These are phyloP conservation scores for Serendipita indica DNA, from an alignment of 768 basidiomycete species.

Conservation along the genomic window DNA sequence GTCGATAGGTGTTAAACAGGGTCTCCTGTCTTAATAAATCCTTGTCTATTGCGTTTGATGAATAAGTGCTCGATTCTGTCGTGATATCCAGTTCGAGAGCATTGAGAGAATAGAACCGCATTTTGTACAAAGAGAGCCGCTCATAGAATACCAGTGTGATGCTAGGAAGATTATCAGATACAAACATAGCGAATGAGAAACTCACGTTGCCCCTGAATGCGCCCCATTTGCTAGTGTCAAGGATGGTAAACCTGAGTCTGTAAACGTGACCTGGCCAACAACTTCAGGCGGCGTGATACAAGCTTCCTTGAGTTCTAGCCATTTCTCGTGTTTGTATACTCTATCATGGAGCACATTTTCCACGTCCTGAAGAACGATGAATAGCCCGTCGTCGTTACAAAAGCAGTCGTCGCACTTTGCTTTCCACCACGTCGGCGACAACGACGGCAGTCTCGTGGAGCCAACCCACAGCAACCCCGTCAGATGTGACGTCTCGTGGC, in stretches of 20 bases:
- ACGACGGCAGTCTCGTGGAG: background rate
- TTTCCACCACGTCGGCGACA: conserved; percentile 2
- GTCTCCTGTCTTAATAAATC: background rate
- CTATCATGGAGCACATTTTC: background rate
- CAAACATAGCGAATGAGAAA: too few species aligned
- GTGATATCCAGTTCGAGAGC: conserved; percentile 21
- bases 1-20: background rate
- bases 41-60: background rate
- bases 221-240: too few species aligned
- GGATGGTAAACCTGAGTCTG: background rate
- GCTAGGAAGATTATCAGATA: too few species aligned
- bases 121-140: conserved; percentile 36
- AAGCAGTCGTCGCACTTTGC: background rate
- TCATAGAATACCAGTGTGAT: conserved; percentile 34
- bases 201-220: too few species aligned
- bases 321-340: background rate
- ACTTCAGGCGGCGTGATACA: background rate
- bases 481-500: background rate
- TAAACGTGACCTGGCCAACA: background rate
- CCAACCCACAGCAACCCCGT: background rate
- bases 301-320: background rate
- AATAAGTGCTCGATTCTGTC: conserved; percentile 13
- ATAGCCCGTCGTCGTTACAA: background rate
- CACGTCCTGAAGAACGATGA: background rate
- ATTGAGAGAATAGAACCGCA: conserved; percentile 51